Evolutionary conservation across 2,329 filamentous ascomycete genomes (phyloP), one percentile per base, ranked within the genome.

Genomic region (Phialocephala subalpina): DNA sequence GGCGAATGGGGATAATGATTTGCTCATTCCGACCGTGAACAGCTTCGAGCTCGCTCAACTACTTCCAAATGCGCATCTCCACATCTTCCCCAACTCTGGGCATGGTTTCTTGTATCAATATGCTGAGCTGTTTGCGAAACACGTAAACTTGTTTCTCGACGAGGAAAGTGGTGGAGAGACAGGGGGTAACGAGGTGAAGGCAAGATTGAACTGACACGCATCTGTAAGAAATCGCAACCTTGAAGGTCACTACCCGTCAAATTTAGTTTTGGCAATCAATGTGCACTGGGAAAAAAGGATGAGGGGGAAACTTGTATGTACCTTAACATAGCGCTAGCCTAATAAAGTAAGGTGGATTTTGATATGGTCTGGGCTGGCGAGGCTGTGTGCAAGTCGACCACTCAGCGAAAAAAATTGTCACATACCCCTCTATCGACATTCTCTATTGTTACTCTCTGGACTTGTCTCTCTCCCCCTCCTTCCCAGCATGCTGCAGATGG

Each of bases 1-100:
- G 14, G 74, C 73, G 7, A 78, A 72, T 63, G 70, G 71, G 3
- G 65, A 71, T 38, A 62, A 68, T 47, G 67, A 73, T 52, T 35
- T 63, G 1, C 29, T 73, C 29, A 65, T 70, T 56, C 70, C 68
- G 14, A 73, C 71, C 16, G 47, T 40, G 14, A 72, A 73, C 36
- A 70, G 64, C 38, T 56, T 67, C 33, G 63, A 68, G 36, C 33
- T 68, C 5, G 66, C 58, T 18, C 49, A 67, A 40, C 52, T 67
- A 2, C 29, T 65, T 18, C 61, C 64, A 1, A 27, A 68, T 52
- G 66, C 63, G 2, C 68, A 66, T 25, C 56, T 71, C 1, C 63
- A 70, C 45, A 60, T 72, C 0, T 72, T 69, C 35, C 66, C 67
- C 2, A 65, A 71, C 29, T 67, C 69, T 20, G 69, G 70, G 14